phyloP scores from a whole-genome alignment of 371 early-diverging fungal genomes.

The Haplosporangium sp. region DNA sequence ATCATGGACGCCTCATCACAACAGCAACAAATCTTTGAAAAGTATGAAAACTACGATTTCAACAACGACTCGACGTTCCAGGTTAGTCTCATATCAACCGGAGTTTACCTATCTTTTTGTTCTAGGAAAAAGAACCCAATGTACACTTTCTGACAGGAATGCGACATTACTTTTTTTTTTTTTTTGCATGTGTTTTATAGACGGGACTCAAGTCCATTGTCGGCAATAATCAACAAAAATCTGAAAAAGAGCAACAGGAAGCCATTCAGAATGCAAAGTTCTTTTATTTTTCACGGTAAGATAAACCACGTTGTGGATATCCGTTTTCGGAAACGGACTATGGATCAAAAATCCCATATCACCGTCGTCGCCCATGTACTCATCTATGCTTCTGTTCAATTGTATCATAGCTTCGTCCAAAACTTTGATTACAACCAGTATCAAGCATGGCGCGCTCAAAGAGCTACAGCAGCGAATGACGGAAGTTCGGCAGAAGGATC shows the following conservation, averaged over 20 bases:
- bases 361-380: neutral
- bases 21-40: constrained; percentile 27
- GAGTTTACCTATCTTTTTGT: neutral
- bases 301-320: no score
- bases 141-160: neutral
- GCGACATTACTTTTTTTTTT: no score
- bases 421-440: constrained; percentile 32
- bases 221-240: constrained; percentile 19
- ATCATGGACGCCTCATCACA: constrained; percentile 23
- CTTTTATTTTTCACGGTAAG: constrained; percentile 49
- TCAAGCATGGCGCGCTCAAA: constrained; percentile 31
- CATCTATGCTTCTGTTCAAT: neutral
- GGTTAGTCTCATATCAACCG: constrained; percentile 21
- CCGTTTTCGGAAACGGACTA: no score
- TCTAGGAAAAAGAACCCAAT: neutral
- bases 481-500: constrained; percentile 1
- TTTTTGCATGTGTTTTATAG: constrained; percentile 7
- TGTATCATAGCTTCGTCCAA: constrained; percentile 24
- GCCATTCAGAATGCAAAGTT: constrained; percentile 42
- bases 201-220: constrained; percentile 43
- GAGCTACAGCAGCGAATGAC: neutral
- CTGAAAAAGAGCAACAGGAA: constrained; percentile 32
- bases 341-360: no score
- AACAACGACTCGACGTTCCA: constrained; percentile 54
- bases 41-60: constrained; percentile 54